phyloP scores from a whole-genome alignment of 1,284 basidiomycete species.

The Ustilago shanxiensis region DNA sequence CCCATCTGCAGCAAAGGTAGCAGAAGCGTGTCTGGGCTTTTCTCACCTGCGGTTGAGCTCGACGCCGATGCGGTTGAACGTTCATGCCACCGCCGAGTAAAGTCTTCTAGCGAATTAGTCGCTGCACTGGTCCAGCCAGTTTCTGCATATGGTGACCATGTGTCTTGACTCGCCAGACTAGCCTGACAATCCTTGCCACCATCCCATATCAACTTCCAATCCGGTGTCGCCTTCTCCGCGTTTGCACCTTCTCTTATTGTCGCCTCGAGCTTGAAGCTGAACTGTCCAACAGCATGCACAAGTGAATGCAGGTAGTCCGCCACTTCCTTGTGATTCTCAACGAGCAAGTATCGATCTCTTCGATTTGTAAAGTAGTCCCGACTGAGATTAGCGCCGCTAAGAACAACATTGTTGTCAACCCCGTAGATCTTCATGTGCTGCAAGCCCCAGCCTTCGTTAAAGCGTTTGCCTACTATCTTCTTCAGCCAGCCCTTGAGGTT shows the following conservation, averaged over 20 bases:
- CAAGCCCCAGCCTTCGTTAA: conserved; percentile 97
- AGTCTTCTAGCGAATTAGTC: conserved; percentile 31
- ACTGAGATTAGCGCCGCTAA: conserved; percentile 96
- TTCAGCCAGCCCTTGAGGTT: conserved; percentile 81
- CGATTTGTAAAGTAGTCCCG: conserved; percentile 93
- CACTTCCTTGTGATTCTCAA: conserved; percentile 77
- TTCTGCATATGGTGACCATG: conserved; percentile 19
- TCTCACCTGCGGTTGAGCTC: background rate
- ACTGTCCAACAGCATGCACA: conserved; percentile 78
- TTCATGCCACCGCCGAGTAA: conserved; percentile 50
- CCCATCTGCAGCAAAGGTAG: conserved; percentile 71
- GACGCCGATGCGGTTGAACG: background rate
- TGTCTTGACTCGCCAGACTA: background rate
- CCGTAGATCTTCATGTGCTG: conserved; percentile 99
- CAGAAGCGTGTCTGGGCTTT: conserved; percentile 52
- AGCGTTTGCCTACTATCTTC: conserved; percentile 85
- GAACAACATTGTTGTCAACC: conserved; percentile 88
- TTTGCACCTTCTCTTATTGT: background rate
- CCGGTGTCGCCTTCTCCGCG: conserved; percentile 8
- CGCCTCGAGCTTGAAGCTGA: conserved; percentile 76
- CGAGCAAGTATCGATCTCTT: conserved; percentile 91
- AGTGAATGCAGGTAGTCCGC: conserved; percentile 88
- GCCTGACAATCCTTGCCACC: conserved; percentile 39
- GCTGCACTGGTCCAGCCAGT: conserved; percentile 43
- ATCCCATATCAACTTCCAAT: conserved; percentile 60